phyloP scores from a whole-genome alignment of 306 rosid species.

The Trifolium fragiferum region DNA sequence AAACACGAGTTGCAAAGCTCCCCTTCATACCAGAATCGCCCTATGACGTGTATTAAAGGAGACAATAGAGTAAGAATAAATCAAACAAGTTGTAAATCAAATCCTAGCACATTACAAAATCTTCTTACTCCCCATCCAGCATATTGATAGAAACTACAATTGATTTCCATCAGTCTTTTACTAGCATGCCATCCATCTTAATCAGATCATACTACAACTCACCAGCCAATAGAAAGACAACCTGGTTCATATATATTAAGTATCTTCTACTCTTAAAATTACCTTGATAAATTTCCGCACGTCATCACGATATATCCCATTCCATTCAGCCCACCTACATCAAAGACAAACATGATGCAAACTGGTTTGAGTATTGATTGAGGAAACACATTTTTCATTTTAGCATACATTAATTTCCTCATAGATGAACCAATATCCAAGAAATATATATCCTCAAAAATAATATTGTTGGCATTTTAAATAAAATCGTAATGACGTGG shows the following conservation, averaged over 20 bases:
- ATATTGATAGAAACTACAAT: slow-evolving; percentile 21
- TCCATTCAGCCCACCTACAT: slow-evolving; percentile 99
- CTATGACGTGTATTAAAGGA: slow-evolving; percentile 51
- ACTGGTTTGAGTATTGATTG: not conserved
- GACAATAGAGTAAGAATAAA: slow-evolving; percentile 25
- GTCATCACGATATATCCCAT: slow-evolving; percentile 93
- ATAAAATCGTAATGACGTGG: slow-evolving; percentile 23
- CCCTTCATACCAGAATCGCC: slow-evolving; percentile 89
- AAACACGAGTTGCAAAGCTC: slow-evolving; percentile 85
- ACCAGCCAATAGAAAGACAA: slow-evolving; percentile 26
- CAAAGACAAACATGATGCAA: slow-evolving; percentile 32
- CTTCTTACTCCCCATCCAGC: slow-evolving; percentile 23
- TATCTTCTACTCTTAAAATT: slow-evolving; percentile 34
- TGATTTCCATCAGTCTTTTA: slow-evolving; percentile 9
- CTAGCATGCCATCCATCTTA: slow-evolving; percentile 20
- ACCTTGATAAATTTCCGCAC: slow-evolving; percentile 90
- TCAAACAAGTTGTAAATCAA: slow-evolving; percentile 33
- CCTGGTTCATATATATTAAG: slow-evolving; percentile 6
- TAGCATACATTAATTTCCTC: slow-evolving; percentile 23
- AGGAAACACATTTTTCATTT: slow-evolving; percentile 20
- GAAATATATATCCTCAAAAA: not conserved
- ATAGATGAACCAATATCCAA: slow-evolving; percentile 15
- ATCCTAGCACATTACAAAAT: slow-evolving; percentile 25
- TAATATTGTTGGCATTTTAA: slow-evolving; percentile 13
- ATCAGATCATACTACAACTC: slow-evolving; percentile 19